Base-by-base conservation (phyloP, 2,329 filamentous ascomycete genomes). In the Amauroascus verrucosus region DNA sequence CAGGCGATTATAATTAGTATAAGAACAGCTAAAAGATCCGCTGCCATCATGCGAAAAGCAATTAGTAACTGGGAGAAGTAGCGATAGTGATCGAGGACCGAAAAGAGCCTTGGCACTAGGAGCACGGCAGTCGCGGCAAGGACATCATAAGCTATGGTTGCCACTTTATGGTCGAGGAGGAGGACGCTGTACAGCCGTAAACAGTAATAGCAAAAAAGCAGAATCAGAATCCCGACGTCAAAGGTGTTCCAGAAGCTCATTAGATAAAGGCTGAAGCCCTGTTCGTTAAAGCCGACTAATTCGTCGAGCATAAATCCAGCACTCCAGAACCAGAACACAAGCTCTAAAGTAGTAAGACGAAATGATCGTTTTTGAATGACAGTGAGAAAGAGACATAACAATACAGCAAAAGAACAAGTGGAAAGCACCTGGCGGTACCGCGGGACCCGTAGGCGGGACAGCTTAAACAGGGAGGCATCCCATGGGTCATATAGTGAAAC, bases 191-290 rank as follows among this genome's bases (percentile, higher is more conserved):
- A 95, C 13, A 93, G 77, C 53, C 91, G 83, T 73, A 96, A 82
- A 62, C 86, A 86, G 67, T 95, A 95, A 73, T 96, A 96, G 53
- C 87, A 79, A 62, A 94, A 82, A 61, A 96, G 81, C 56, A 96
- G 75, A 22, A 95, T 72, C 50, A 96, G 72, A 51, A 96, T 96
- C 7, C 90, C 90, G 35, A 96, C 75, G 65, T 96, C 91, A 67
- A 96, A 95, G 35, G 90, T 82, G 67, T 96, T 96, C 91, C 91
- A 96, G 67, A 96, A 93, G 67, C 88, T 95, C 83, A 96, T 91
- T 63, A 96, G 88, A 70, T 96, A 97, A 28, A 97, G 79, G 35
- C 89, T 90, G 67, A 96, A 96, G 2, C 91, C 91, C 70, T 96
- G 89, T 68, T 97, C 91, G 60, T 90, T 95, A 75, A 96, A 96